A percentile compares a stretch with the other conserved stretches of the same genome.
phyloP scores from a whole-genome alignment of 2,329 filamentous ascomycete genomes.

The Pleomassaria siparia region DNA sequence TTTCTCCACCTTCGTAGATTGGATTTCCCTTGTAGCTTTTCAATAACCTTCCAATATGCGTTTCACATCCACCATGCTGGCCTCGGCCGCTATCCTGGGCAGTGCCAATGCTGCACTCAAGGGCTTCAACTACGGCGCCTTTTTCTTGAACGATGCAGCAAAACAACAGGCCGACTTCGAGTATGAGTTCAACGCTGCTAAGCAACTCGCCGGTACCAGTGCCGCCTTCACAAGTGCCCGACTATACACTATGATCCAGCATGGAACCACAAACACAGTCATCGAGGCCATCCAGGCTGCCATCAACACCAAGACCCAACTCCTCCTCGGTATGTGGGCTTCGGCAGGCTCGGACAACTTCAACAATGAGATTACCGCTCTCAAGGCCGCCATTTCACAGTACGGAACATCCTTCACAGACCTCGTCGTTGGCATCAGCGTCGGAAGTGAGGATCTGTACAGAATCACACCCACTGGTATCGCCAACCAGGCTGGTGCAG shows the following conservation, averaged over 20 bases:
- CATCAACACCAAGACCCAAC: constrained; percentile 73
- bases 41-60: constrained; percentile 32
- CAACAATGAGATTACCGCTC: constrained; percentile 71
- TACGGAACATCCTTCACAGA: constrained; percentile 68
- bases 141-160: constrained; percentile 60
- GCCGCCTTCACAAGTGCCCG: constrained; percentile 68
- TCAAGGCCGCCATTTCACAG: constrained; percentile 67
- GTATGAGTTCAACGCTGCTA: constrained; percentile 67
- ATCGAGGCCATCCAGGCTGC: constrained; percentile 77
- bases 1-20: background rate
- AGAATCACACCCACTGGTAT: constrained; percentile 67
- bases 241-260: constrained; percentile 76
- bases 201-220: constrained; percentile 63
- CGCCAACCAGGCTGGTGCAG: constrained; percentile 62
- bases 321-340: constrained; percentile 83
- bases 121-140: constrained; percentile 75
- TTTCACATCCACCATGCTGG: constrained; percentile 36
- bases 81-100: constrained; percentile 43
- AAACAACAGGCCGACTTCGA: constrained; percentile 69
- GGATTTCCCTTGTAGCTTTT: background rate
- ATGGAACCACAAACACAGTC: constrained; percentile 62
- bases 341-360: constrained; percentile 66
- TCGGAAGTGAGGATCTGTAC: constrained; percentile 77
- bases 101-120: constrained; percentile 41
- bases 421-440: constrained; percentile 77